phyloP scores from a whole-genome alignment of 805 yeast genomes.

The Candida xyloterini region DNA sequence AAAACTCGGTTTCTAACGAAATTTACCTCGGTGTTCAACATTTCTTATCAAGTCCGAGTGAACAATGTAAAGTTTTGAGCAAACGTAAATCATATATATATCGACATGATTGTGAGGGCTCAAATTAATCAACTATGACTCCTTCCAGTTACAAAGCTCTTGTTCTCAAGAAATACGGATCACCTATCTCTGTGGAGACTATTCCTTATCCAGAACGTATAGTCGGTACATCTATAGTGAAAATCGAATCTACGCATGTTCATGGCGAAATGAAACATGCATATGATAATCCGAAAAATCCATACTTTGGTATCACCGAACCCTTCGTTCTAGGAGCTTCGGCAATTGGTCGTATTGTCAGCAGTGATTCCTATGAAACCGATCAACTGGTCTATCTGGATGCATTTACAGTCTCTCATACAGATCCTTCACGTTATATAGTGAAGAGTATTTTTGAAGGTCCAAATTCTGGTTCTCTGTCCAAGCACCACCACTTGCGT shows the following conservation, averaged over 20 bases:
- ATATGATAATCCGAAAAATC: neutral
- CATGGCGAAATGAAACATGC: neutral
- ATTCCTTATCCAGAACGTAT: constrained; percentile 1
- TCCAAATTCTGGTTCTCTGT: constrained; percentile 2
- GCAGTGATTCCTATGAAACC: neutral
- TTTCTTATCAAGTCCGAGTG: no score
- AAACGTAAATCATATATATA: no score
- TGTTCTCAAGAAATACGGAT: constrained; percentile 6
- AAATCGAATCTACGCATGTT: neutral
- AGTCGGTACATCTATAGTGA: constrained; percentile 6
- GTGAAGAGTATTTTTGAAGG: constrained; percentile 6
- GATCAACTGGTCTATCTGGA: constrained; percentile 11
- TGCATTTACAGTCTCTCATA: neutral
- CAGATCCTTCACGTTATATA: neutral
- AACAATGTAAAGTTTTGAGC: no score
- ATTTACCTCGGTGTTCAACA: no score
- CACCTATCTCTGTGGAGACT: neutral
- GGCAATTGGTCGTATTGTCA: constrained; percentile 7
- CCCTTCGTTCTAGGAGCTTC: constrained; percentile 9
- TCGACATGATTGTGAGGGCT: no score
- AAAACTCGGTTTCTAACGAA: no score
- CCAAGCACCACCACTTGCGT: constrained; percentile 1
- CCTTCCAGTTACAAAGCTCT: constrained; percentile 8
- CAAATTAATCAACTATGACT: neutral
- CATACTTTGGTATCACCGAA: constrained; percentile 4